Base-by-base conservation (phyloP, 176 grass and related monocot species). In the Raddia guianensis region DNA sequence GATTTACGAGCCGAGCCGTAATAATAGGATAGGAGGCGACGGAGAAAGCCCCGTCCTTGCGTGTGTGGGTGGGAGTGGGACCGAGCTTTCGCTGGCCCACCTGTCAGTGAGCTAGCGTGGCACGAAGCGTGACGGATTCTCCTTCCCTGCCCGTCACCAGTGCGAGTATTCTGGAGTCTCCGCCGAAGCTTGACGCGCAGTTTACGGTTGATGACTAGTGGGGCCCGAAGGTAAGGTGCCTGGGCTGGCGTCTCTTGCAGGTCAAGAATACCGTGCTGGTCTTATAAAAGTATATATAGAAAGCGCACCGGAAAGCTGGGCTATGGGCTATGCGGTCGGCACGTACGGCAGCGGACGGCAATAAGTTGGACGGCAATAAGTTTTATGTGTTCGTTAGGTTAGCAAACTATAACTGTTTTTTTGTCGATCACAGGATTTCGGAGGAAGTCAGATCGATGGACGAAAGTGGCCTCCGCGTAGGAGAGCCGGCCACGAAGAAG, bases 41-140 rank as follows among this genome's bases (percentile, higher is more conserved):
- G 70, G 49, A 64, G n/a, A 66, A 74, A 46, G 5, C 2, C 12
- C 37, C 6, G 37, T 49, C 14, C 55, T 59, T 42, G 1, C 49
- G 3, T 48, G 12, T 3, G 48, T 9, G 4, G 58, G 59, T 33
- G 32, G 59, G 10, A 0, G 20, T 19, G 20, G 48, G 40, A 5
- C 16, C 66, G 0, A 0, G 0, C 0, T 2, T 2, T 0, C 1
- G 5, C 0, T 11, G 21, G 54, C 43, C 54, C 21, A 60, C 54
- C 1, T 35, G 54, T 49, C 43, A 21, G 54, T 70, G 4, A 7
- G 4, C 5, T 11, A 16, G 20, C 16, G 7, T 33, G 21, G 20
- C 3, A 13, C 0, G 1, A 40, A 15, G 32, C 37, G n/a, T 59
- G 13, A 33, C 45, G 16, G 58, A 50, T 11, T 3, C 3, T 18